Conservation (phyloP, 371 early-diverging fungal genomes). For the Rhizopus stolonifer region DNA sequence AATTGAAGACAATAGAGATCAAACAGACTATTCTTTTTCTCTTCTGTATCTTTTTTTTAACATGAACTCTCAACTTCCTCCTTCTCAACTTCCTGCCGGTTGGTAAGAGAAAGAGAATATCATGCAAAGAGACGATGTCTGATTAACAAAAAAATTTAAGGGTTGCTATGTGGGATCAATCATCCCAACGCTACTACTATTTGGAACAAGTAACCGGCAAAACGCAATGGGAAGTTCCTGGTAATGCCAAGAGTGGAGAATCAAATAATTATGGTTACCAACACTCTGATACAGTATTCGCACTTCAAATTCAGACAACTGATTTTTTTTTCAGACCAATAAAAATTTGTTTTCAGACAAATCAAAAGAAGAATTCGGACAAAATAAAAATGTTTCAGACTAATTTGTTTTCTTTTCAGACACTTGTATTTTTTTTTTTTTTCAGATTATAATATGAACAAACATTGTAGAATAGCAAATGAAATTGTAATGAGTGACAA, state of each 20-base stretch:
- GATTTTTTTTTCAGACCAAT: no score
- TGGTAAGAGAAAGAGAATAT: slow-evolving; percentile 18
- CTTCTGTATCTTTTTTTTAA: slow-evolving; percentile 3
- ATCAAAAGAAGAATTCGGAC: slow-evolving; percentile 9
- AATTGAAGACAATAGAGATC: no score
- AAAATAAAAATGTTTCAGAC: slow-evolving; percentile 9
- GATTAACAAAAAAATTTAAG: background rate
- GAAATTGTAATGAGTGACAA: slow-evolving; percentile 12
- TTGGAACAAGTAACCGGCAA: slow-evolving; percentile 33
- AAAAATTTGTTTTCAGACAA: no score
- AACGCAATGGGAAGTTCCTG: slow-evolving; percentile 45
- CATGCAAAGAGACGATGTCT: background rate
- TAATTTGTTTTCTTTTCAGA: slow-evolving; percentile 9
- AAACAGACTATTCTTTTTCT: slow-evolving; percentile 3
- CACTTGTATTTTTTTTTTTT: background rate
- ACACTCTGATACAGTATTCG: slow-evolving; percentile 8
- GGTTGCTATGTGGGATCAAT: slow-evolving; percentile 43
- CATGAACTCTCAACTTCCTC: slow-evolving; percentile 18
- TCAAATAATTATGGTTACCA: slow-evolving; percentile 25
- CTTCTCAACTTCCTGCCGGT: slow-evolving; percentile 25
- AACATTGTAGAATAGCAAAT: slow-evolving; percentile 14
- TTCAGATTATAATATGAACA: slow-evolving; percentile 3
- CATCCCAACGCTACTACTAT: slow-evolving; percentile 37
- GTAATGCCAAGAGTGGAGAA: slow-evolving; percentile 17
- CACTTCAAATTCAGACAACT: slow-evolving; percentile 8